These are phyloP conservation scores for Helotiales sp. DNA, from an alignment of 2,329 filamentous ascomycete genomes.

Conservation along the genomic window DNA sequence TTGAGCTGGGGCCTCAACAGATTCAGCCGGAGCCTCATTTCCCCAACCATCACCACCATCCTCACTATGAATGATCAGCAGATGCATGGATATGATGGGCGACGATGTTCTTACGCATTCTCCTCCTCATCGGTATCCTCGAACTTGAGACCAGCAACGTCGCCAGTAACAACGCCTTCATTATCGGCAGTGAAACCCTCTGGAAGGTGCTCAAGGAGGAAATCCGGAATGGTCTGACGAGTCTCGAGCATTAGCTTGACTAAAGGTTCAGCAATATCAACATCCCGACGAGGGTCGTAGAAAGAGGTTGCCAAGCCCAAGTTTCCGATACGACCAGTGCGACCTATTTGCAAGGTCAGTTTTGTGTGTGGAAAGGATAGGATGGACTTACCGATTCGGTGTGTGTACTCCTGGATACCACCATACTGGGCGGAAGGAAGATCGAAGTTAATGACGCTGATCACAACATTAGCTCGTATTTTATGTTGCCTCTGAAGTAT, in stretches of 20 bases:
- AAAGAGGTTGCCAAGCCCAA: conserved; percentile 86
- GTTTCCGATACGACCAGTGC: conserved; percentile 92
- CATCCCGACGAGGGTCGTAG: conserved; percentile 74
- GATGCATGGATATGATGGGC: not conserved
- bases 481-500: not conserved
- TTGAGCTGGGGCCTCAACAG: not conserved
- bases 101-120: not conserved
- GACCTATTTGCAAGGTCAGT: conserved; percentile 58
- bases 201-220: conserved; percentile 70
- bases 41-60: not conserved
- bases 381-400: conserved; percentile 78
- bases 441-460: conserved; percentile 84
- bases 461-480: not conserved
- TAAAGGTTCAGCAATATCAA: conserved; percentile 47
- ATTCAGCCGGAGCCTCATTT: not conserved
- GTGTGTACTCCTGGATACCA: conserved; percentile 92
- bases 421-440: conserved; percentile 75
- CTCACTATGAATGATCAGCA: not conserved
- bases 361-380: not conserved
- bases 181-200: conserved; percentile 50
- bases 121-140: conserved; percentile 31
- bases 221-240: conserved; percentile 79
- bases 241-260: conserved; percentile 84
- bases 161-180: conserved; percentile 30
- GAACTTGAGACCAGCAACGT: conserved; percentile 33